phyloP scores from a whole-genome alignment of 148 eudicot genomes.

The Spergularia marina region DNA sequence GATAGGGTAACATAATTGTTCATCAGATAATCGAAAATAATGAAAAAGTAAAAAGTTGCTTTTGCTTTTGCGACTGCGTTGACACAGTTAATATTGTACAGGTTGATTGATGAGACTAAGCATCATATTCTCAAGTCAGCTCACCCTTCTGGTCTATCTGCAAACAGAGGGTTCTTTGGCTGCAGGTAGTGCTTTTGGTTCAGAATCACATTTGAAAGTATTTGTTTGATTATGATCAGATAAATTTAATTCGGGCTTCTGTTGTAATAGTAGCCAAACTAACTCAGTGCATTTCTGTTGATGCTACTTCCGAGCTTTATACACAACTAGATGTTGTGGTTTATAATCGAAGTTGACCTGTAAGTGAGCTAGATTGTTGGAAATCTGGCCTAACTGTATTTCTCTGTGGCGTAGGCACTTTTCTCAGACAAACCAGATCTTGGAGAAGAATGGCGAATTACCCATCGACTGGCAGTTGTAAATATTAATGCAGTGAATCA shows the following conservation, averaged over 20 bases:
- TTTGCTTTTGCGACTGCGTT: background rate
- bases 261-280: background rate
- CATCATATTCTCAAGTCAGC: conserved; percentile 91
- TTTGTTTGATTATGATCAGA: background rate
- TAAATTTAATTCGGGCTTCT: background rate
- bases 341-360: background rate
- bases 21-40: background rate
- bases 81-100: conserved; percentile 24
- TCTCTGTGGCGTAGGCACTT: conserved; percentile 66
- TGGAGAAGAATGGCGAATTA: conserved; percentile 58
- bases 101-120: conserved; percentile 78
- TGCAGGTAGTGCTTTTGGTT: conserved; percentile 58
- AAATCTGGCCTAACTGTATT: background rate
- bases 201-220: background rate
- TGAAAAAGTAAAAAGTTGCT: background rate
- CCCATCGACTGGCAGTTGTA: conserved; percentile 85
- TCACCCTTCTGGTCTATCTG: conserved; percentile 98
- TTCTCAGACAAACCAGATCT: conserved; percentile 69
- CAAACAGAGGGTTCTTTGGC: conserved; percentile 95
- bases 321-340: background rate
- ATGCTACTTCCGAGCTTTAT: background rate
- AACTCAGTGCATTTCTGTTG: background rate
- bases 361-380: background rate
- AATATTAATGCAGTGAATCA: conserved; percentile 33
- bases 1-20: no score